Evolutionary conservation across 2,329 filamentous ascomycete genomes (phyloP).

Genomic region (Madurella mycetomatis): DNA sequence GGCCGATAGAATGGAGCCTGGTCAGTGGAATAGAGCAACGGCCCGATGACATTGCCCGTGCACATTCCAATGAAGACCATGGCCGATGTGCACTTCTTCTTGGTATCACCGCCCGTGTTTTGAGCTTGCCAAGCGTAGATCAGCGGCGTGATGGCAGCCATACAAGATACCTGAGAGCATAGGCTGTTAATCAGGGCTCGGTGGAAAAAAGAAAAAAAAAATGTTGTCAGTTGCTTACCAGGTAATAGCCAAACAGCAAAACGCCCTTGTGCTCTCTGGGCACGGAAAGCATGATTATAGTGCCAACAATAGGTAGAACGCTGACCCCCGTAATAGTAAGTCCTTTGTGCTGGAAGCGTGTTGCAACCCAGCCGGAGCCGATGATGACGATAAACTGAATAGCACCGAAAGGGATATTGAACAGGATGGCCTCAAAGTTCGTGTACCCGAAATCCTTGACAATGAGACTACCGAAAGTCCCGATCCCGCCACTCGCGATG

Average conservation of each 20-base stretch:
- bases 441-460: constrained; percentile 55
- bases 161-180: constrained; percentile 17
- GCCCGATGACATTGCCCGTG: constrained; percentile 62
- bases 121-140: constrained; percentile 59
- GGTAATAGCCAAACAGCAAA: constrained; percentile 48
- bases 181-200: neutral
- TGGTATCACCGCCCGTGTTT: constrained; percentile 65
- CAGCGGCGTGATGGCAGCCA: constrained; percentile 43
- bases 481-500: constrained; percentile 53
- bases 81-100: constrained; percentile 62
- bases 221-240: constrained; percentile 31
- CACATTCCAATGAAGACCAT: constrained; percentile 62
- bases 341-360: constrained; percentile 39
- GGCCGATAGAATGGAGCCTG: constrained; percentile 53
- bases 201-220: too few species aligned
- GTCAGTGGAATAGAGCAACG: constrained; percentile 57
- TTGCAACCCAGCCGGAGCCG: constrained; percentile 46
- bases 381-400: constrained; percentile 58
- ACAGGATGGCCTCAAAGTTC: constrained; percentile 52
- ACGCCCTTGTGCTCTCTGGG: constrained; percentile 44
- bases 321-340: constrained; percentile 38
- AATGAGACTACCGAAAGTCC: constrained; percentile 56
- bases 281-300: constrained; percentile 46
- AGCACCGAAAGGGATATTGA: constrained; percentile 58
- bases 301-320: constrained; percentile 37